Evolutionary conservation across 768 basidiomycete species (phyloP).

Genomic region (Rhodotorula diobovata): DNA sequence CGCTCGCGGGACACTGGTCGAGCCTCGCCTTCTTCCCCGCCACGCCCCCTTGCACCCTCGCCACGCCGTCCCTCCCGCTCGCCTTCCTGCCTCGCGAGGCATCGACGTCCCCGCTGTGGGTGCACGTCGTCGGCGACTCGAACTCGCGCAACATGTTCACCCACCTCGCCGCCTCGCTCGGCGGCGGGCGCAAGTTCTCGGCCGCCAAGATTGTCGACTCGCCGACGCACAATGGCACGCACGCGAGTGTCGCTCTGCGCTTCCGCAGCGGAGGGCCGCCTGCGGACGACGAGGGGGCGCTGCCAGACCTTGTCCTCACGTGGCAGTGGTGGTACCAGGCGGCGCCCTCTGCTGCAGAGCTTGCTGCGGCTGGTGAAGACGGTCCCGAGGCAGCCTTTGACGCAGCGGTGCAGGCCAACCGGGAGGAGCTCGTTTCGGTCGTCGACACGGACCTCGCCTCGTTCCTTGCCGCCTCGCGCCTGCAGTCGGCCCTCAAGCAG

Average conservation of each 20-base stretch:
- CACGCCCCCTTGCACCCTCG: constrained; percentile 17
- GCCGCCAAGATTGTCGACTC: constrained; percentile 15
- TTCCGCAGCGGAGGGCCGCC: background rate
- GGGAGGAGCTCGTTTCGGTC: constrained; percentile 19
- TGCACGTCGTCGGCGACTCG: constrained; percentile 38
- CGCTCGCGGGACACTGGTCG: constrained; percentile 28
- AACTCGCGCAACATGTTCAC: constrained; percentile 33
- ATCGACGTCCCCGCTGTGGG: constrained; percentile 10
- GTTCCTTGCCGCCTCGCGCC: background rate
- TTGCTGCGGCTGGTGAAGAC: background rate
- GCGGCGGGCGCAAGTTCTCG: constrained; percentile 8
- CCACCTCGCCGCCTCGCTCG: constrained; percentile 17
- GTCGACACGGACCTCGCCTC: constrained; percentile 16
- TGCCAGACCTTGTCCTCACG: constrained; percentile 16
- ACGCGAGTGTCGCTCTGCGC: constrained; percentile 17
- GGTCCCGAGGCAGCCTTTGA: background rate
- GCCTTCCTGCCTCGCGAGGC: background rate
- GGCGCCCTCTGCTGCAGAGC: background rate
- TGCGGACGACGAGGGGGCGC: background rate
- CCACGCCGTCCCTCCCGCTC: constrained; percentile 7
- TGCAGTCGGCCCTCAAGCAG: background rate
- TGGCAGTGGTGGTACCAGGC: constrained; percentile 35
- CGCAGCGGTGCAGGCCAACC: constrained; percentile 4
- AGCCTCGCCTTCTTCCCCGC: constrained; percentile 2
- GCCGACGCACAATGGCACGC: constrained; percentile 31